A percentile compares a stretch with the other conserved stretches of the same genome.
Conservation (phyloP, 1,139 yeast species). For the Yamadazyma pseudoaaseri region DNA sequence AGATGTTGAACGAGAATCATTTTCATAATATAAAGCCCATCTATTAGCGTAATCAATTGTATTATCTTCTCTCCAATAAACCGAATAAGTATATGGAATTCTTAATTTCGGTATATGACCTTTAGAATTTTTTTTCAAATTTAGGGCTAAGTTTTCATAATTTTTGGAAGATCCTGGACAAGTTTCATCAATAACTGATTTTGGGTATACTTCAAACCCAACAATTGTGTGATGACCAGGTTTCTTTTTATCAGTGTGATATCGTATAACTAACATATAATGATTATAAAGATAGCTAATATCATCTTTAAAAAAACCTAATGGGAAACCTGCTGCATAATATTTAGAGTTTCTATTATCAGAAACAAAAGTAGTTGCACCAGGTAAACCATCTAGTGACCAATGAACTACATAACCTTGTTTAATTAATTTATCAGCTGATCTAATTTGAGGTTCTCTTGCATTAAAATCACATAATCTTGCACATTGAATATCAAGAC, state of each 20-base stretch:
- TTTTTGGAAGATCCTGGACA: slow-evolving; percentile 71
- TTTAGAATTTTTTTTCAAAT: slow-evolving; percentile 17
- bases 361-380: slow-evolving; percentile 81
- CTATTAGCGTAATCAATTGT: slow-evolving; percentile 66
- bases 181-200: slow-evolving; percentile 63
- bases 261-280: slow-evolving; percentile 75
- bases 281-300: slow-evolving; percentile 71
- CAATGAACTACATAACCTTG: slow-evolving; percentile 80
- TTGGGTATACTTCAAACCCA: slow-evolving; percentile 90
- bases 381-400: slow-evolving; percentile 83
- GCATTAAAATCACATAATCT: slow-evolving; percentile 66
- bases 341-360: slow-evolving; percentile 59
- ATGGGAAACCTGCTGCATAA: slow-evolving; percentile 84
- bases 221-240: slow-evolving; percentile 61
- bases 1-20: slow-evolving; percentile 45
- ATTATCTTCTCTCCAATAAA: slow-evolving; percentile 84
- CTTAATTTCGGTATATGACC: slow-evolving; percentile 22
- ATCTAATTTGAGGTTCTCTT: slow-evolving; percentile 44
- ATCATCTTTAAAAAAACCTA: slow-evolving; percentile 66
- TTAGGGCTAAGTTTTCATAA: slow-evolving; percentile 53
- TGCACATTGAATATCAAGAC: slow-evolving; percentile 61
- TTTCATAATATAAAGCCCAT: slow-evolving; percentile 71
- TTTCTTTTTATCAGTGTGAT: slow-evolving; percentile 49
- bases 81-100: slow-evolving; percentile 81
- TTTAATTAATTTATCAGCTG: slow-evolving; percentile 62